These are phyloP conservation scores for Colletotrichum simmondsii DNA, from an alignment of 2,329 filamentous ascomycete species.

Conservation along the genomic window DNA sequence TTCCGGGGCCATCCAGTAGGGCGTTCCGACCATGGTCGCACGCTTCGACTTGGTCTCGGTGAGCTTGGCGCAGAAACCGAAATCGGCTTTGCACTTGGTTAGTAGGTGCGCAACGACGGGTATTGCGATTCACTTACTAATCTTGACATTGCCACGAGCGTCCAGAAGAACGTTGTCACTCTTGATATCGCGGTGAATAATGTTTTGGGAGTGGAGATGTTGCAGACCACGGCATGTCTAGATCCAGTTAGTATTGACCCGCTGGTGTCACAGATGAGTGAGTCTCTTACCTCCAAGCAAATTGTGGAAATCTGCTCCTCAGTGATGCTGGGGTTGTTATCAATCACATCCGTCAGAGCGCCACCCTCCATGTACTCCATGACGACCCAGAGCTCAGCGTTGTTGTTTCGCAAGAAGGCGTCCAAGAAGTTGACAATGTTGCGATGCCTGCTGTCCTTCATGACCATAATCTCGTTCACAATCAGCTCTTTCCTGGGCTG, in stretches of 20 bases:
- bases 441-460: conserved; percentile 98
- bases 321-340: conserved; percentile 93
- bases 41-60: conserved; percentile 97
- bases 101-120: conserved; percentile 44
- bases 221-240: conserved; percentile 96
- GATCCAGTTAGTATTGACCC: conserved; percentile 37
- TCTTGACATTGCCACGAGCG: conserved; percentile 95
- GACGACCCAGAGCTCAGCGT: conserved; percentile 97
- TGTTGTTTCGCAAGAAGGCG: conserved; percentile 94
- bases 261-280: neutral
- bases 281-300: conserved; percentile 82
- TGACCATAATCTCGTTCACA: conserved; percentile 99
- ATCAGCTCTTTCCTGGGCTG: conserved; percentile 98
- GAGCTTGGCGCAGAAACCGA: conserved; percentile 98
- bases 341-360: conserved; percentile 96
- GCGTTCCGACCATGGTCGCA: conserved; percentile 98
- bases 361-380: conserved; percentile 99
- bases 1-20: conserved; percentile 99
- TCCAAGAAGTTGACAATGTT: conserved; percentile 99
- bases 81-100: conserved; percentile 76
- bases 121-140: conserved; percentile 74
- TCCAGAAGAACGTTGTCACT: conserved; percentile 97
- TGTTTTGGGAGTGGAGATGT: conserved; percentile 94
- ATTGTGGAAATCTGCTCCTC: conserved; percentile 99
- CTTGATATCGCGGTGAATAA: conserved; percentile 99